phyloP scores from a whole-genome alignment of 1,284 basidiomycete species.

The Tylopilus sp. region DNA sequence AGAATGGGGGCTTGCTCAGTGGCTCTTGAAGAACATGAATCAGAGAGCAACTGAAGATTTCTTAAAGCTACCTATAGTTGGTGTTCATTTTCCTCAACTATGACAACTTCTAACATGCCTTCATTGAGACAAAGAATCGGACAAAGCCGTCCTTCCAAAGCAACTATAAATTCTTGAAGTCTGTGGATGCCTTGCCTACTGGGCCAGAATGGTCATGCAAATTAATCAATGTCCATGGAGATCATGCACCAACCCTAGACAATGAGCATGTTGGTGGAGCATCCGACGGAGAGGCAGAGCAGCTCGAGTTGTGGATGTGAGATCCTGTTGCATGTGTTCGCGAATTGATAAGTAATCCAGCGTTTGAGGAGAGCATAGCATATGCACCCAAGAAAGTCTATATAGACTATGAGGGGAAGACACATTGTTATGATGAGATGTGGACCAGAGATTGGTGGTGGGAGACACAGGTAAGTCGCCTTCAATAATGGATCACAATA shows the following conservation, averaged over 20 bases:
- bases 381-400: slow-evolving; percentile 24
- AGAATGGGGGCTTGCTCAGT: slow-evolving; percentile 5
- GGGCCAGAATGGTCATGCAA: slow-evolving; percentile 26
- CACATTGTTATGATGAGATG: slow-evolving; percentile 24
- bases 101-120: too few species aligned
- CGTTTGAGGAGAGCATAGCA: slow-evolving; percentile 8
- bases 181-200: slow-evolving; percentile 19
- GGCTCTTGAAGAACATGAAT: slow-evolving; percentile 4
- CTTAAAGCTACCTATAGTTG: slow-evolving; percentile 5
- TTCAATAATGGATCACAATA: too few species aligned
- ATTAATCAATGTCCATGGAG: slow-evolving; percentile 17
- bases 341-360: slow-evolving; percentile 33
- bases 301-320: slow-evolving; percentile 30
- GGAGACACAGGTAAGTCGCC: slow-evolving; percentile 8
- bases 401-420: slow-evolving; percentile 1
- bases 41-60: neutral
- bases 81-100: neutral
- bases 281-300: too few species aligned
- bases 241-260: slow-evolving; percentile 6
- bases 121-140: too few species aligned
- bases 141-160: neutral
- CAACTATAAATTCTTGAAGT: slow-evolving; percentile 22
- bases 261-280: neutral
- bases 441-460: slow-evolving; percentile 36
- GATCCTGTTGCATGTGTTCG: slow-evolving; percentile 34